Evolutionary conservation across 768 basidiomycete species (phyloP).

Genomic region (Auriscalpium orientale): DNA sequence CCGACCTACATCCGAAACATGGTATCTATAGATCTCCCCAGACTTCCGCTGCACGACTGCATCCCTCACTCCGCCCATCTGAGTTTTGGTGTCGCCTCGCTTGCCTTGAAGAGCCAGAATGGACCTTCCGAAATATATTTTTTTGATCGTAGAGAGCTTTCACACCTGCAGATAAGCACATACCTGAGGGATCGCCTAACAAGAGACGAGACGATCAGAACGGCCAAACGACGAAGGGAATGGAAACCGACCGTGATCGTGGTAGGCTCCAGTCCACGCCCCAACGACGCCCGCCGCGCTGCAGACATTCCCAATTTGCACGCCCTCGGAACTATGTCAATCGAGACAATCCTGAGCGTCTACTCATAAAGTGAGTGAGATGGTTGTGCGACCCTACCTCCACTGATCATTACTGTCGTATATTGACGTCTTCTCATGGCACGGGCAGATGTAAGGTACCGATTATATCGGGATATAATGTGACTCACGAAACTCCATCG

Average conservation of each 20-base stretch:
- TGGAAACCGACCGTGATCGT: conserved; percentile 40
- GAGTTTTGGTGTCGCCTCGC: neutral
- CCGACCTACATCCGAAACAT: no score
- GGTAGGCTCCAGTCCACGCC: conserved; percentile 56
- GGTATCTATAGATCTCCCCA: no score
- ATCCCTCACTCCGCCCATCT: neutral
- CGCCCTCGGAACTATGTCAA: conserved; percentile 50
- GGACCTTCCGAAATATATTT: conserved; percentile 40
- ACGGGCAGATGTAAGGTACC: neutral
- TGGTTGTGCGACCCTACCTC: conserved; percentile 34
- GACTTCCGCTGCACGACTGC: no score
- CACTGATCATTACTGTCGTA: conserved; percentile 49
- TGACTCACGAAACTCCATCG: conserved; percentile 46
- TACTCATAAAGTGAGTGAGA: conserved; percentile 1
- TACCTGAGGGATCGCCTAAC: conserved; percentile 62
- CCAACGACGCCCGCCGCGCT: conserved; percentile 64
- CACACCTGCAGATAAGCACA: conserved; percentile 11
- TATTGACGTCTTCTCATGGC: conserved; percentile 38
- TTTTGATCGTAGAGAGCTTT: neutral
- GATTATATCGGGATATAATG: neutral
- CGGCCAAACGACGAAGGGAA: neutral
- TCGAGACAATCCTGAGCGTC: neutral
- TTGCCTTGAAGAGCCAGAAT: conserved; percentile 60
- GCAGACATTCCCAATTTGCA: conserved; percentile 57
- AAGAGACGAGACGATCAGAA: conserved; percentile 1